Conservation (phyloP, 176 grass and related monocot species). For the Eragrostis curvula region DNA sequence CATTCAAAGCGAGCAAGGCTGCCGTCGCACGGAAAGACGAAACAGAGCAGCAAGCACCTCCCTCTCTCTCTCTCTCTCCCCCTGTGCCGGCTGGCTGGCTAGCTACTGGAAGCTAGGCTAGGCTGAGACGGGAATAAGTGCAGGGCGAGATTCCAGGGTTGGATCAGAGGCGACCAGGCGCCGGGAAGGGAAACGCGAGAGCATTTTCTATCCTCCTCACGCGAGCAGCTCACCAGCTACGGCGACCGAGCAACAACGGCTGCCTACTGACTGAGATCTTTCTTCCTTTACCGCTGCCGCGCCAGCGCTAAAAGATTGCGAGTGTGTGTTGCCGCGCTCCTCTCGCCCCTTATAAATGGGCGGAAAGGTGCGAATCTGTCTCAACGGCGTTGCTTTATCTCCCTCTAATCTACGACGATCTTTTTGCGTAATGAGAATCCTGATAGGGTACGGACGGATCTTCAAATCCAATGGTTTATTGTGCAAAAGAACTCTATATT, state of each 20-base stretch:
- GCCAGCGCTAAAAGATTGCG: background rate
- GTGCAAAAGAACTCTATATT: background rate
- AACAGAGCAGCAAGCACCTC: background rate
- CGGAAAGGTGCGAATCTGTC: constrained; percentile 19
- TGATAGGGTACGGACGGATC: constrained; percentile 31
- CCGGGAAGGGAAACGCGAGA: constrained; percentile 17
- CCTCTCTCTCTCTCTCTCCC: background rate
- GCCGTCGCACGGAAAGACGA: constrained; percentile 15
- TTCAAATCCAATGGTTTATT: background rate
- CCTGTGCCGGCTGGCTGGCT: background rate
- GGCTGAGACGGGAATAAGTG: constrained; percentile 24
- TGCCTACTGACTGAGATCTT: background rate
- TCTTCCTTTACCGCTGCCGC: background rate
- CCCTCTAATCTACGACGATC: background rate
- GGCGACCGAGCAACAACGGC: constrained; percentile 33
- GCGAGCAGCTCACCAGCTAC: background rate
- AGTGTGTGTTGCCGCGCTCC: background rate
- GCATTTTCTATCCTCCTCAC: background rate
- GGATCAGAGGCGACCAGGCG: constrained; percentile 21
- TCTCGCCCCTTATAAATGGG: constrained; percentile 36
- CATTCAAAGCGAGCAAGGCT: constrained; percentile 24
- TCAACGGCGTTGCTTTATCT: constrained; percentile 1
- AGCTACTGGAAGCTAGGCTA: background rate
- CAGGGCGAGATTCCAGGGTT: constrained; percentile 13
- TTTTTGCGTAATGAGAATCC: constrained; percentile 22